These are phyloP conservation scores for Chlamydomonas sp. DNA, from an alignment of 139 green algal genomes.

Conservation along the genomic window DNA sequence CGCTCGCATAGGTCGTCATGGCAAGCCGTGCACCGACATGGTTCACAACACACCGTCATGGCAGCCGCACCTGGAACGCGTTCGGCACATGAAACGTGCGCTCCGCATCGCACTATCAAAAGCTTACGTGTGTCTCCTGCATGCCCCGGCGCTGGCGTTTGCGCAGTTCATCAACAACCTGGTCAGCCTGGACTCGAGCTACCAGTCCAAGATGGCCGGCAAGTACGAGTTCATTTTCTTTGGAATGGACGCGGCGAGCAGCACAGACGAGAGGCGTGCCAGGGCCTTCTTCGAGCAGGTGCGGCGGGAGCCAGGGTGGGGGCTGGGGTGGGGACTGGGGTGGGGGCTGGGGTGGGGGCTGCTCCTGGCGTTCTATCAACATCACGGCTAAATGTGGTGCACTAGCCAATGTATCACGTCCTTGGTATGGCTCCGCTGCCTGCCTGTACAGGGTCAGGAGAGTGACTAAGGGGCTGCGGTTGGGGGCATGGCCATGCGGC, in stretches of 20 bases:
- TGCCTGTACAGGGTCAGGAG: too few species aligned
- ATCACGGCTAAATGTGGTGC: neutral
- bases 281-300: slow-evolving; percentile 5
- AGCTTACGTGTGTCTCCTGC: neutral
- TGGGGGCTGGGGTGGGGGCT: neutral
- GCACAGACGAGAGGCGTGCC: neutral
- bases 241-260: neutral
- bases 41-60: too few species aligned
- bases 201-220: neutral
- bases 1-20: too few species aligned
- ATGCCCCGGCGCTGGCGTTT: neutral
- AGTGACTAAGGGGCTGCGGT: too few species aligned
- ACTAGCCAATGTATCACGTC: neutral
- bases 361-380: too few species aligned
- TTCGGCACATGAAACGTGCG: neutral
- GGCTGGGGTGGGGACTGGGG: too few species aligned
- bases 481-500: too few species aligned
- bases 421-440: neutral
- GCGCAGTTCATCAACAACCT: neutral
- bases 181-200: neutral
- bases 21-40: too few species aligned
- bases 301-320: neutral
- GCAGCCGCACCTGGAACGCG: too few species aligned
- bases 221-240: slow-evolving; percentile 11
- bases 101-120: neutral